These are phyloP conservation scores for Echeveria elegans DNA, from an alignment of 164 flowering plant genomes.

Conservation along the genomic window DNA sequence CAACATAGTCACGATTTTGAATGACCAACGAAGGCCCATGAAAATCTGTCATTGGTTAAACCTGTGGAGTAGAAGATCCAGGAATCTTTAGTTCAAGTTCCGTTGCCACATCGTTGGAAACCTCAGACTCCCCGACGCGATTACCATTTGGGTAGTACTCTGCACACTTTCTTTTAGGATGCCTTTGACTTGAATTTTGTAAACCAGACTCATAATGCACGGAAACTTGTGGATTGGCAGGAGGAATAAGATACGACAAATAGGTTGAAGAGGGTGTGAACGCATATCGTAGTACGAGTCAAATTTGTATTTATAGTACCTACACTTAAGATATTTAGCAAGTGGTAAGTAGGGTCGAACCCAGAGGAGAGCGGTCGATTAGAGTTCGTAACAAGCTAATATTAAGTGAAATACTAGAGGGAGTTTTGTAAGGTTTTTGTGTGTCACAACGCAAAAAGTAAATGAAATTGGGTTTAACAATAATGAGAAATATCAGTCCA, in stretches of 20 bases:
- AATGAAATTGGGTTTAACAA: too few relatives aligned
- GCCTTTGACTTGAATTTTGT: conserved; percentile 45
- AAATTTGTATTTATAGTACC: too few relatives aligned
- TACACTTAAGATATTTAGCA: too few relatives aligned
- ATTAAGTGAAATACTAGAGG: too few relatives aligned
- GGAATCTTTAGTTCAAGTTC: conserved; percentile 39
- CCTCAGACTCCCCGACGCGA: conserved; percentile 20
- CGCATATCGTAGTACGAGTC: too few relatives aligned
- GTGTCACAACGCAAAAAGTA: too few relatives aligned
- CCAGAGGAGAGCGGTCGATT: too few relatives aligned
- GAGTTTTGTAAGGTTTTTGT: too few relatives aligned
- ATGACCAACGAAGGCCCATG: not conserved
- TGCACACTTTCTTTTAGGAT: conserved; percentile 28
- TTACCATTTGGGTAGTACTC: conserved; percentile 22
- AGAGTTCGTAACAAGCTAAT: too few relatives aligned
- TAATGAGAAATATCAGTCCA: too few relatives aligned
- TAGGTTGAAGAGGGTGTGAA: conserved; percentile 42
- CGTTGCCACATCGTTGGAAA: conserved; percentile 25
- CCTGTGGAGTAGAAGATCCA: conserved; percentile 30
- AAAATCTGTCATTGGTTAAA: not conserved
- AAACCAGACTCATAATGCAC: conserved; percentile 38
- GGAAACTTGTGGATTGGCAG: conserved; percentile 33
- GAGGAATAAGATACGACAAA: conserved; percentile 36
- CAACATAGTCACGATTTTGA: not conserved
- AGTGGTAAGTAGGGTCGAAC: too few relatives aligned